Conservation (phyloP, 2,329 filamentous ascomycete genomes). For the Colletotrichum liriopes region DNA sequence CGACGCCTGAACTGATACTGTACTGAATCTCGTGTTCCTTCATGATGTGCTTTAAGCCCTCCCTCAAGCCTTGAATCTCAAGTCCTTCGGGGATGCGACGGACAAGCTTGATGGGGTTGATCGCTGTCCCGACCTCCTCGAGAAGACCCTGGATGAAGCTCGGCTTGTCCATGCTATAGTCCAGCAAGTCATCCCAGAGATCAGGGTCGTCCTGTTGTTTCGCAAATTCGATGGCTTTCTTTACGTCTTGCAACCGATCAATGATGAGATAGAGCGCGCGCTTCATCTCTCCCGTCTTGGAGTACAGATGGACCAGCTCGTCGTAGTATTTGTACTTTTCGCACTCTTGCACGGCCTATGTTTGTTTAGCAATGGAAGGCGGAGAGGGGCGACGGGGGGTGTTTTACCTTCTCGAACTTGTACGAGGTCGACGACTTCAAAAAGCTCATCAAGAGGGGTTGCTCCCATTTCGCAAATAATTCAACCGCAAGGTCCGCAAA, state of each 20-base stretch:
- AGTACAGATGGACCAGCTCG: slow-evolving; percentile 95
- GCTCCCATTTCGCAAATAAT: slow-evolving; percentile 89
- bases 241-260: slow-evolving; percentile 90
- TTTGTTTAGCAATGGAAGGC: background rate
- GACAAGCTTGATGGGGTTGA: slow-evolving; percentile 92
- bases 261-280: slow-evolving; percentile 94
- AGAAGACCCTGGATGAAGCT: slow-evolving; percentile 93
- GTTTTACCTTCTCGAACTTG: slow-evolving; percentile 80
- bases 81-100: slow-evolving; percentile 92
- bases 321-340: slow-evolving; percentile 86
- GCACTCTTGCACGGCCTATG: slow-evolving; percentile 80
- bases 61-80: slow-evolving; percentile 90
- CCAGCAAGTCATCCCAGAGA: slow-evolving; percentile 93
- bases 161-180: slow-evolving; percentile 98
- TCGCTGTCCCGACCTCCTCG: slow-evolving; percentile 93
- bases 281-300: slow-evolving; percentile 95
- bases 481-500: slow-evolving; percentile 91
- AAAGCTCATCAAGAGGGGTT: slow-evolving; percentile 87
- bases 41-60: slow-evolving; percentile 91
- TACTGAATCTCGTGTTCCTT: slow-evolving; percentile 96
- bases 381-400: rapidly evolving
- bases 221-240: slow-evolving; percentile 93
- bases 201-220: slow-evolving; percentile 94
- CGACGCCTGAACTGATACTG: slow-evolving; percentile 92
- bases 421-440: slow-evolving; percentile 89